A percentile compares a stretch with the other conserved stretches of the same genome.
phyloP scores from a whole-genome alignment of 306 rosid species.

The Cicer judaicum region DNA sequence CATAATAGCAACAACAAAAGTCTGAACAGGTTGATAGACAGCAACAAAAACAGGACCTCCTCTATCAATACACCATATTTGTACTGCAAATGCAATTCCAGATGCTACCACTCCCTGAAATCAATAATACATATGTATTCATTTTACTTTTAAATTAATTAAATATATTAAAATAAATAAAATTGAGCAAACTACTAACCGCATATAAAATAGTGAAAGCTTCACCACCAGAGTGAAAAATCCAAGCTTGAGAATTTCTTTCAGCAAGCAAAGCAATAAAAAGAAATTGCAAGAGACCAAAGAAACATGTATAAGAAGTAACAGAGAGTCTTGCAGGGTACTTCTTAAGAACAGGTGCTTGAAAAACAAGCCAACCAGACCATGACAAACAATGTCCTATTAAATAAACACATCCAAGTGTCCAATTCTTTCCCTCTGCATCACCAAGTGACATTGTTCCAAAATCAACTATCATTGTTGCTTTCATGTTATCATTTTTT shows the following conservation, averaged over 20 bases:
- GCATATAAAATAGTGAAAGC: slow-evolving; percentile 86
- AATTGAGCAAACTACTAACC: slow-evolving; percentile 40
- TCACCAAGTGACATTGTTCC: slow-evolving; percentile 61
- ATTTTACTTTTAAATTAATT: too few relatives aligned
- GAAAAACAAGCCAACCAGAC: slow-evolving; percentile 96
- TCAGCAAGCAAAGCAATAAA: slow-evolving; percentile 71
- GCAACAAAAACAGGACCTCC: slow-evolving; percentile 99
- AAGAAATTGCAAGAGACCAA: slow-evolving; percentile 82
- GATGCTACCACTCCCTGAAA: slow-evolving; percentile 97
- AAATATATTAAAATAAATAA: too few relatives aligned
- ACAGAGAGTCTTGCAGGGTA: slow-evolving; percentile 98
- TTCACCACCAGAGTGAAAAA: slow-evolving; percentile 81
- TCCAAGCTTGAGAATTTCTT: slow-evolving; percentile 83
- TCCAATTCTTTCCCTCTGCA: slow-evolving; percentile 88
- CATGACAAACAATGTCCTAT: slow-evolving; percentile 93
- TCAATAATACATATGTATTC: background rate
- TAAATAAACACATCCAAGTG: slow-evolving; percentile 82
- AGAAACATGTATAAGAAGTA: slow-evolving; percentile 91
- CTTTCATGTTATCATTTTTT: background rate
- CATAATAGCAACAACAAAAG: slow-evolving; percentile 95
- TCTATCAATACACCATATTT: slow-evolving; percentile 99
- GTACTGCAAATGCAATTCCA: slow-evolving; percentile 97
- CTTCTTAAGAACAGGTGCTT: slow-evolving; percentile 88
- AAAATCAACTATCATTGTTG: slow-evolving; percentile 23
- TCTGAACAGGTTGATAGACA: slow-evolving; percentile 98